These are phyloP conservation scores for Pleurotus eryngii DNA, from an alignment of 768 basidiomycete genomes.

Conservation along the genomic window DNA sequence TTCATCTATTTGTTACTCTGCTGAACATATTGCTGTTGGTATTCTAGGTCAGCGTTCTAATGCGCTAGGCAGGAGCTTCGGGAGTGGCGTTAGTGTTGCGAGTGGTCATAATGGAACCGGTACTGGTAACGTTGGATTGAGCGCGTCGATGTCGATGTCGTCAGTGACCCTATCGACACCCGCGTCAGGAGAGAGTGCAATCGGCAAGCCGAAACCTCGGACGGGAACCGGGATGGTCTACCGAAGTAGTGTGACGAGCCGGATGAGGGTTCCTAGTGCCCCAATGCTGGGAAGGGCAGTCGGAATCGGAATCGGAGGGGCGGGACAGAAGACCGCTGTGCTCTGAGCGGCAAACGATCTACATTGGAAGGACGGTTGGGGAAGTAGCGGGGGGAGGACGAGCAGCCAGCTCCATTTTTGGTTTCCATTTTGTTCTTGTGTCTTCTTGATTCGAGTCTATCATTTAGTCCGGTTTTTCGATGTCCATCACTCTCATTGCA, in stretches of 20 bases:
- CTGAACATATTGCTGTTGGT: neutral
- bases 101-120: neutral
- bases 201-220: constrained; percentile 44
- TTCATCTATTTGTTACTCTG: constrained; percentile 16
- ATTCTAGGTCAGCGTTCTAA: neutral
- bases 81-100: neutral
- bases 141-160: constrained; percentile 3
- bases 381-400: too few species aligned
- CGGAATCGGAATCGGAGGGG: neutral
- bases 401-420: too few species aligned
- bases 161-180: constrained; percentile 6
- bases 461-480: too few species aligned
- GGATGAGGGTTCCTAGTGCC: constrained; percentile 11
- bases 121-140: neutral
- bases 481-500: too few species aligned
- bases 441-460: too few species aligned
- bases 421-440: too few species aligned
- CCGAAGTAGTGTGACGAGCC: constrained; percentile 28
- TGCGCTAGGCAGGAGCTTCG: neutral
- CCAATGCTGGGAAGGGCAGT: neutral
- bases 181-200: neutral
- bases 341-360: neutral
- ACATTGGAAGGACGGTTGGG: too few species aligned
- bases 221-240: constrained; percentile 74
- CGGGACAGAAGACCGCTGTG: neutral